Evolutionary conservation across 148 eudicot species (phyloP), one percentile per base, ranked within the genome.

Genomic region (Selenicereus undatus): DNA sequence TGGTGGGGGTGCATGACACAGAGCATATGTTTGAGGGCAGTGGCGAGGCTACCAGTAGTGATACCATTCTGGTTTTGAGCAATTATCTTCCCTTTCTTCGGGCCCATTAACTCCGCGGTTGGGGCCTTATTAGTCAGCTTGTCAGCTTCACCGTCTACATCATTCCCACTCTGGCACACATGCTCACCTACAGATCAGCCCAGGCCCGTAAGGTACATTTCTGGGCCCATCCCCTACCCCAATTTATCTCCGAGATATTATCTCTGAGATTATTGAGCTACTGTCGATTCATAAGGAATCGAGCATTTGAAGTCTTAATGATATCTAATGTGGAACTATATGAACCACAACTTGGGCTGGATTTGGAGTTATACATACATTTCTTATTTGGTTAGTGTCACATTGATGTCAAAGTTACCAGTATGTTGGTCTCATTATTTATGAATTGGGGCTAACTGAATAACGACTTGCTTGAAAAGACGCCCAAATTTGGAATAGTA

Each of bases 51-150:
- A 42, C 95, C 93, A 0, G 93, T 91, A 74, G 94, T 91, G 26
- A 87, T 89, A 78, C 94, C 94, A 32, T 89, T 91, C 42, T 91
- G 94, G 94, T 91, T 91, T 86, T 79, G 90, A 81, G 94, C 95
- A 39, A 90, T 92, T 21, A 88, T 92, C 21, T 92, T 92, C 78
- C 93, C 93, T 10, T 92, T 92, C 85, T 92, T 92, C 74, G 95
- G 95, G 17, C 95, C 95, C 73, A 89, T 91, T 26, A 91, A 91
- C 83, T 91, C 94, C 0, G 89, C 94, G 51, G 94, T 91, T 17
- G 95, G 95, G 79, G 90, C 95, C 79, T 88, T 92, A 50, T 78
- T 92, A 64, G 95, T 92, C 84, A 92, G 6, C 2, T 8, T 1
- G 22, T 62, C n/a, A n/a, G 88, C 89, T 92, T 92, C 86, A 90